Percentiles rank a stretch among this genome's conserved stretches.
Evolutionary conservation across 2,329 filamentous ascomycete species (phyloP).

Genomic region (Aspergillus luchuensis): DNA sequence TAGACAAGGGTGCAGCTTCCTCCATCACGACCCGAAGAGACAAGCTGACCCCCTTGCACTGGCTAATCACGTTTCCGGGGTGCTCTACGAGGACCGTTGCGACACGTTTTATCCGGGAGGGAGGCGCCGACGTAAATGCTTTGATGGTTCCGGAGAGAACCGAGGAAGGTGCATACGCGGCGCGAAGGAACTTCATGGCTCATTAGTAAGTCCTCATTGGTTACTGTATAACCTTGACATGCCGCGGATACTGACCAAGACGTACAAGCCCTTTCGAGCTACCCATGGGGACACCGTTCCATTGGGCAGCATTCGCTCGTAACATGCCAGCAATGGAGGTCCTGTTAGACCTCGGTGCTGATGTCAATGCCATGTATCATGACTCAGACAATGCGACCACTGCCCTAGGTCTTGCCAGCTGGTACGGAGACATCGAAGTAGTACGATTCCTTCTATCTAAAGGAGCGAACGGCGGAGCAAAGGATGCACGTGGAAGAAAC

Average conservation of each 20-base stretch:
- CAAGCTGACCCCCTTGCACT: constrained; percentile 27
- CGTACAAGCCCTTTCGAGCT: constrained; percentile 30
- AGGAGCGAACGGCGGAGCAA: constrained; percentile 25
- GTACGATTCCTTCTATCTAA: constrained; percentile 22
- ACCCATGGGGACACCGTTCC: constrained; percentile 29
- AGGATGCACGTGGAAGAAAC: constrained; percentile 26
- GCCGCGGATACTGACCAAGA: background rate
- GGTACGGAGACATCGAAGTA: constrained; percentile 25
- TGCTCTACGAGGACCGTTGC: constrained; percentile 18
- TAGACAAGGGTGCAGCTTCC: constrained; percentile 26
- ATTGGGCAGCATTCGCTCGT: constrained; percentile 31
- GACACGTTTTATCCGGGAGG: constrained; percentile 19
- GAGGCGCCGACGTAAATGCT: constrained; percentile 27
- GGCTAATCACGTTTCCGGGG: constrained; percentile 28
- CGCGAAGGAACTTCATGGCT: constrained; percentile 24
- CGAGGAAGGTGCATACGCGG: constrained; percentile 22
- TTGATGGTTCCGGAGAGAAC: constrained; percentile 21
- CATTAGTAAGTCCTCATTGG: constrained; percentile 27
- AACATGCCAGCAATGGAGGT: constrained; percentile 23
- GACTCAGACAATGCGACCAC: constrained; percentile 24
- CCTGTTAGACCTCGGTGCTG: constrained; percentile 26
- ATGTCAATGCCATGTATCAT: constrained; percentile 28
- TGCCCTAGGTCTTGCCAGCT: constrained; percentile 26
- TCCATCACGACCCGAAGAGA: constrained; percentile 21
- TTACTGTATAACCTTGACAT: background rate